Evolutionary conservation across 2,329 filamentous ascomycete species (phyloP).

Genomic region (Akanthomyces muscarius): DNA sequence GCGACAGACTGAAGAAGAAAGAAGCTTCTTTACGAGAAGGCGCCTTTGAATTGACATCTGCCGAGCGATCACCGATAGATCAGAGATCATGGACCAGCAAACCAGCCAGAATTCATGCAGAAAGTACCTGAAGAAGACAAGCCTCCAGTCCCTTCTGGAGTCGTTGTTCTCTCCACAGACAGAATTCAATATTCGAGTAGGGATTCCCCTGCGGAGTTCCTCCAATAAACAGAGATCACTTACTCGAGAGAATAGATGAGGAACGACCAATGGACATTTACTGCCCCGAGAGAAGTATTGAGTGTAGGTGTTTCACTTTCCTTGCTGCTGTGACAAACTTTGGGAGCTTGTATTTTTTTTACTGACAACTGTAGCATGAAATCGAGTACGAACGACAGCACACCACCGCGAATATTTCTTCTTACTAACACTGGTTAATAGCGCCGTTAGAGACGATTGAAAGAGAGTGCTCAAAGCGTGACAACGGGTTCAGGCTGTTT

Average conservation of each 20-base stretch:
- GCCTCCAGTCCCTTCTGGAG: constrained; percentile 26
- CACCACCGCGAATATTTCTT: neutral
- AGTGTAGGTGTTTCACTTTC: neutral
- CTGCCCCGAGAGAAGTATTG: constrained; percentile 20
- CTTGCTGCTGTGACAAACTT: neutral
- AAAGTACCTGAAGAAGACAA: constrained; percentile 27
- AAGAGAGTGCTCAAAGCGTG: neutral
- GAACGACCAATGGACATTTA: constrained; percentile 30
- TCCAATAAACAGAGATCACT: neutral
- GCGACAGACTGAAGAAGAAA: neutral
- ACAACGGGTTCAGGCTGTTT: neutral
- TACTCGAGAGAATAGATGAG: constrained; percentile 24
- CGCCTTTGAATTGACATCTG: neutral
- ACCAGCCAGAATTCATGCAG: constrained; percentile 25
- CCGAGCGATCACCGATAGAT: neutral
- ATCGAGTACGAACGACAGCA: neutral
- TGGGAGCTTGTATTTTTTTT: neutral
- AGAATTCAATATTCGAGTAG: constrained; percentile 29
- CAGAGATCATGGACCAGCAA: constrained; percentile 3
- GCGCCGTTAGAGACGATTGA: neutral
- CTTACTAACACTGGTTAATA: neutral
- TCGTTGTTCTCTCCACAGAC: constrained; percentile 25
- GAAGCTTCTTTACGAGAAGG: neutral
- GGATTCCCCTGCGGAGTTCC: neutral
- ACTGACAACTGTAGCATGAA: neutral